phyloP scores from a whole-genome alignment of 2,329 filamentous ascomycete genomes.

The Fusarium humuli region DNA sequence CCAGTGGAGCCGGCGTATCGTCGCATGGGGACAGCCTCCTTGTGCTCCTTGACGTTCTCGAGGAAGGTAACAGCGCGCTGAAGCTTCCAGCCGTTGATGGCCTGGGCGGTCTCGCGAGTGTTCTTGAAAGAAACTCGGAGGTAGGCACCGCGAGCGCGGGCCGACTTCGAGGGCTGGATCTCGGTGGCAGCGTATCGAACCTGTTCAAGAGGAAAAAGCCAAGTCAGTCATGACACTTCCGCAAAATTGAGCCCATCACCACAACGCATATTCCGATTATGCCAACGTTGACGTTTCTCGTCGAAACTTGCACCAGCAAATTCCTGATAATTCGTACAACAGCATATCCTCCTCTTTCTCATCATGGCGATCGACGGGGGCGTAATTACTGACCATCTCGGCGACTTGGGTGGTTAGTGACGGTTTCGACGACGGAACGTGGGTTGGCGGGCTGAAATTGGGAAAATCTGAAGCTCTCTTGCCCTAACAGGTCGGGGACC shows the following conservation, averaged over 20 bases:
- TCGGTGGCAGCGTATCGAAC: constrained; percentile 96
- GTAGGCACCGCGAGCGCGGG: constrained; percentile 98
- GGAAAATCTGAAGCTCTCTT: constrained; percentile 62
- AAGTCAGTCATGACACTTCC: constrained; percentile 42
- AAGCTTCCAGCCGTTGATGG: constrained; percentile 99
- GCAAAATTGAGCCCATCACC: constrained; percentile 19
- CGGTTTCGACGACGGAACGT: constrained; percentile 63
- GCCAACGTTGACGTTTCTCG: constrained; percentile 9
- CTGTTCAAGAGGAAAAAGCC: constrained; percentile 57
- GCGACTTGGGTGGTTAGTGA: constrained; percentile 63
- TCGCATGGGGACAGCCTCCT: constrained; percentile 98
- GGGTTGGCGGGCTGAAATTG: constrained; percentile 59
- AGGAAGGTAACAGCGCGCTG: constrained; percentile 95
- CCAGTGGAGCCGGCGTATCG: constrained; percentile 96
- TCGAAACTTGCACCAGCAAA: constrained; percentile 28
- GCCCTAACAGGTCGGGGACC: constrained; percentile 53
- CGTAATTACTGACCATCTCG: constrained; percentile 66
- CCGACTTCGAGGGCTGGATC: constrained; percentile 90
- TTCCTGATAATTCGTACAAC: constrained; percentile 23
- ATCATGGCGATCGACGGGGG: constrained; percentile 39
- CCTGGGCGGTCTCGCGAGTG: constrained; percentile 99
- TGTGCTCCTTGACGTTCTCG: constrained; percentile 97
- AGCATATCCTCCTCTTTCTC: constrained; percentile 38
- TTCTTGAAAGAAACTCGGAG: constrained; percentile 99
- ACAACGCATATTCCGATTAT: not conserved